Conservation (phyloP, 345 rosid genomes). For the Ricinus communis region DNA sequence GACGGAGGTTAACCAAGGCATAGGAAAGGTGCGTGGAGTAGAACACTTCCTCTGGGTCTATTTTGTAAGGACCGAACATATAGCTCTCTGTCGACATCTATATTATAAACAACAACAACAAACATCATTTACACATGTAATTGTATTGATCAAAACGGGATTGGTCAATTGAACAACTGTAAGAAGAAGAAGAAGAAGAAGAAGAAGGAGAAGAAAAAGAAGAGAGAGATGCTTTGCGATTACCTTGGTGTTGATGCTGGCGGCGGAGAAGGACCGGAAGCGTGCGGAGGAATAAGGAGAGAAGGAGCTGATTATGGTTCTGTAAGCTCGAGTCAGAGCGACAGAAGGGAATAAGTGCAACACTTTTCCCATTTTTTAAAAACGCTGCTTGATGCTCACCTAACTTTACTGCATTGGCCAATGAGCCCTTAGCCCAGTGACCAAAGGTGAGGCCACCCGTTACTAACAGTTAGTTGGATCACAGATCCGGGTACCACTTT, state of each 20-base stretch:
- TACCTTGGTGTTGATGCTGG: background rate
- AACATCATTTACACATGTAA: too few relatives aligned
- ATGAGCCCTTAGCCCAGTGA: too few relatives aligned
- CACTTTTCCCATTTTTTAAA: constrained; percentile 8
- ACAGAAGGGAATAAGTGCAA: background rate
- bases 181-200: background rate
- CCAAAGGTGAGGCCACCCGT: too few relatives aligned
- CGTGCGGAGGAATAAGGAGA: background rate
- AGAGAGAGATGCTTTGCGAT: too few relatives aligned
- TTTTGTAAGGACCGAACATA: constrained; percentile 67
- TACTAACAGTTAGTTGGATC: too few relatives aligned
- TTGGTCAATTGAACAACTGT: background rate
- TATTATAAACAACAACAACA: background rate
- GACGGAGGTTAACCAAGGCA: constrained; percentile 91
- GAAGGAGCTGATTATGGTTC: background rate
- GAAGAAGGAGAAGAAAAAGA: background rate
- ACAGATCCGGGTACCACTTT: too few relatives aligned
- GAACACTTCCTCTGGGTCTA: constrained; percentile 74
- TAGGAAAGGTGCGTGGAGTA: constrained; percentile 65
- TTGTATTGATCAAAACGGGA: background rate
- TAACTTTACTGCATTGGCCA: too few relatives aligned
- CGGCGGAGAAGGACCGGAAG: background rate
- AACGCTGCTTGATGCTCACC: too few relatives aligned
- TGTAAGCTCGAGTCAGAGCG: background rate
- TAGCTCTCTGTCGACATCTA: constrained; percentile 45